These are phyloP conservation scores for Neoboletus magnificus DNA, from an alignment of 768 basidiomycete species.

Conservation along the genomic window DNA sequence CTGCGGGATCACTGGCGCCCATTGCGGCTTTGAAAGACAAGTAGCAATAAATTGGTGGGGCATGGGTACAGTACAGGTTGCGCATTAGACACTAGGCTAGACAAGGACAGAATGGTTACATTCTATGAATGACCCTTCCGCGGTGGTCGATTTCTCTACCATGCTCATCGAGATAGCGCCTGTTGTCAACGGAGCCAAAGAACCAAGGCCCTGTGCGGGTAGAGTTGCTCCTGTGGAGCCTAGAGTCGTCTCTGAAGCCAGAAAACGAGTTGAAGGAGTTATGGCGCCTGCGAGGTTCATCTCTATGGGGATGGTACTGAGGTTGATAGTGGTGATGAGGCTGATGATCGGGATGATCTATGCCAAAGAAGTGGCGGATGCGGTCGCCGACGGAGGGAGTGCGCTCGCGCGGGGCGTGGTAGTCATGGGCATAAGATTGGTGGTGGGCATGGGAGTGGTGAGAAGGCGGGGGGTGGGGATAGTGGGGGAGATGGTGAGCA, in stretches of 20 bases:
- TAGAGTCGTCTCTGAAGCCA: constrained; percentile 17
- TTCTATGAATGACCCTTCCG: constrained; percentile 25
- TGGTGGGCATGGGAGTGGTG: constrained; percentile 5
- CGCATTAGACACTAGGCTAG: background rate
- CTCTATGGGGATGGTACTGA: background rate
- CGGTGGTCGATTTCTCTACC: constrained; percentile 28
- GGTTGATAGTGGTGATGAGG: background rate
- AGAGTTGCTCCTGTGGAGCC: constrained; percentile 13
- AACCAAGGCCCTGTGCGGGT: constrained; percentile 21
- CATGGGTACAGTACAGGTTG: background rate
- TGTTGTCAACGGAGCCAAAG: constrained; percentile 19
- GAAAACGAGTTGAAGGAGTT: constrained; percentile 27
- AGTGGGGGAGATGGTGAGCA: constrained; percentile 13
- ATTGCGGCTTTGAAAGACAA: constrained; percentile 42
- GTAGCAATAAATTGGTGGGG: background rate
- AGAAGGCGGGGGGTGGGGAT: constrained; percentile 5
- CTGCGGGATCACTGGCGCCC: constrained; percentile 67
- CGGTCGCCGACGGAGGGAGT: constrained; percentile 35
- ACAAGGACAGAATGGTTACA: constrained; percentile 13
- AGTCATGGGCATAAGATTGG: constrained; percentile 15
- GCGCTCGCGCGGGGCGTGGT: constrained; percentile 15
- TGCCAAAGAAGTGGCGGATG: constrained; percentile 37
- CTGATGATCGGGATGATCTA: constrained; percentile 14
- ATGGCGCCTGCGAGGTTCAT: constrained; percentile 22
- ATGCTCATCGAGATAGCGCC: constrained; percentile 21